Conservation (phyloP, 2,329 filamentous ascomycete species). For the Talaromyces sp. region DNA sequence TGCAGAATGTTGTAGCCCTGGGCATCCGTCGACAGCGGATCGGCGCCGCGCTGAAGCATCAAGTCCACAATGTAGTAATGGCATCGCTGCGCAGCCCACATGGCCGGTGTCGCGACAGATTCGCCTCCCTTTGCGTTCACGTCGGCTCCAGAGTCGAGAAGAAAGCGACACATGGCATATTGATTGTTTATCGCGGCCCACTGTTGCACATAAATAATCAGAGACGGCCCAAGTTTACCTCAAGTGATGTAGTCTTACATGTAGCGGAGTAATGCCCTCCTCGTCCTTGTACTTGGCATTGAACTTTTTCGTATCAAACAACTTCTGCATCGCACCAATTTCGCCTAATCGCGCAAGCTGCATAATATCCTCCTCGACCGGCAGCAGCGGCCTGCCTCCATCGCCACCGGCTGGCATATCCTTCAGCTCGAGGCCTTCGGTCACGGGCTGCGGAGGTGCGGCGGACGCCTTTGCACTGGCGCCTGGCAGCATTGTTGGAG, state of each 20-base stretch:
- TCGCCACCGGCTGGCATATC: slow-evolving; percentile 23
- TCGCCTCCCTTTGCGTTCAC: slow-evolving; percentile 95
- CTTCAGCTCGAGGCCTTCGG: slow-evolving; percentile 34
- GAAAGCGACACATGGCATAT: slow-evolving; percentile 92
- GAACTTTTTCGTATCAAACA: slow-evolving; percentile 77
- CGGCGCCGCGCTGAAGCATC: slow-evolving; percentile 82
- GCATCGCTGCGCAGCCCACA: slow-evolving; percentile 95
- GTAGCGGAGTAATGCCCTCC: slow-evolving; percentile 90
- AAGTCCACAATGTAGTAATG: slow-evolving; percentile 96
- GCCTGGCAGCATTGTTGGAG: slow-evolving; percentile 8
- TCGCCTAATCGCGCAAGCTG: slow-evolving; percentile 87
- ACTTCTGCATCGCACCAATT: slow-evolving; percentile 75
- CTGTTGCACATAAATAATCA: slow-evolving; percentile 49
- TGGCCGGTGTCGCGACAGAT: slow-evolving; percentile 84
- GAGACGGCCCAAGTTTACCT: not conserved
- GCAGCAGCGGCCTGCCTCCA: slow-evolving; percentile 16
- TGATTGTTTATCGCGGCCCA: slow-evolving; percentile 99
- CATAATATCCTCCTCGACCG: slow-evolving; percentile 78
- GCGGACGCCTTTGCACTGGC: slow-evolving; percentile 23
- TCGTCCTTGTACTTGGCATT: slow-evolving; percentile 80
- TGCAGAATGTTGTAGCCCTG: slow-evolving; percentile 98
- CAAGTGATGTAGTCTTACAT: slow-evolving; percentile 49
- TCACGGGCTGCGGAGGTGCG: slow-evolving; percentile 27
- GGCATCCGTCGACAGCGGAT: slow-evolving; percentile 84
- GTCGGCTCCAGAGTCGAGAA: slow-evolving; percentile 78